Evolutionary conservation across 2,329 filamentous ascomycete genomes (phyloP).

Genomic region (Blastomyces parvus): DNA sequence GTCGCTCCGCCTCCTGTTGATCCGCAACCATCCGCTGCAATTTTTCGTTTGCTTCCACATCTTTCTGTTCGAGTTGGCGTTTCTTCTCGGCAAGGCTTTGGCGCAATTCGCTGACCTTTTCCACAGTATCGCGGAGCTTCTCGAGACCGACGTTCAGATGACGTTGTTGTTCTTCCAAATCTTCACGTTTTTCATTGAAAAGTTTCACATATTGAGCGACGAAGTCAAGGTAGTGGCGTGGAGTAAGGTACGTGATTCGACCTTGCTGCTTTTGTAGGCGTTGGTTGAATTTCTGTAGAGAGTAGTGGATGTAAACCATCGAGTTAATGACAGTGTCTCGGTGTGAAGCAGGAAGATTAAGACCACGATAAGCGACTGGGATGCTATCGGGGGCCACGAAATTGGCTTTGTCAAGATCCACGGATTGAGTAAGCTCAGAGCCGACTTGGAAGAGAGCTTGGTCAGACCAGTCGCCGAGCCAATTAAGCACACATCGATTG

Average conservation of each 20-base stretch:
- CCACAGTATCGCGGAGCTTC: slow-evolving; percentile 91
- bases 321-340: slow-evolving; percentile 89
- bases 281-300: slow-evolving; percentile 77
- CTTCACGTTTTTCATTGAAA: slow-evolving; percentile 96
- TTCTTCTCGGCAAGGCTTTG: slow-evolving; percentile 91
- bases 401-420: slow-evolving; percentile 82
- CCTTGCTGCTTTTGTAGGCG: slow-evolving; percentile 87
- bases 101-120: slow-evolving; percentile 89
- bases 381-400: slow-evolving; percentile 84
- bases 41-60: slow-evolving; percentile 93
- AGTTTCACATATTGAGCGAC: slow-evolving; percentile 95
- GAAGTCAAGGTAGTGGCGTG: slow-evolving; percentile 94
- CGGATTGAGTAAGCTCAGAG: slow-evolving; percentile 87
- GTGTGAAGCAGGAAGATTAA: slow-evolving; percentile 76
- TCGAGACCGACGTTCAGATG: slow-evolving; percentile 97
- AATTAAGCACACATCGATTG: slow-evolving; percentile 99
- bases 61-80: slow-evolving; percentile 82
- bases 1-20: slow-evolving; percentile 85
- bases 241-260: slow-evolving; percentile 85
- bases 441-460: slow-evolving; percentile 97
- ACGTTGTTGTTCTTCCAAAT: slow-evolving; percentile 95
- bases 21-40: slow-evolving; percentile 94
- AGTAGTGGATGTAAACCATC: slow-evolving; percentile 99
- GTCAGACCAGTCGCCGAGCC: slow-evolving; percentile 99
- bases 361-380: slow-evolving; percentile 80